Evolutionary conservation across 1,284 basidiomycete species (phyloP), one percentile per base, ranked within the genome.

Genomic region (Moesziomyces antarcticus): DNA sequence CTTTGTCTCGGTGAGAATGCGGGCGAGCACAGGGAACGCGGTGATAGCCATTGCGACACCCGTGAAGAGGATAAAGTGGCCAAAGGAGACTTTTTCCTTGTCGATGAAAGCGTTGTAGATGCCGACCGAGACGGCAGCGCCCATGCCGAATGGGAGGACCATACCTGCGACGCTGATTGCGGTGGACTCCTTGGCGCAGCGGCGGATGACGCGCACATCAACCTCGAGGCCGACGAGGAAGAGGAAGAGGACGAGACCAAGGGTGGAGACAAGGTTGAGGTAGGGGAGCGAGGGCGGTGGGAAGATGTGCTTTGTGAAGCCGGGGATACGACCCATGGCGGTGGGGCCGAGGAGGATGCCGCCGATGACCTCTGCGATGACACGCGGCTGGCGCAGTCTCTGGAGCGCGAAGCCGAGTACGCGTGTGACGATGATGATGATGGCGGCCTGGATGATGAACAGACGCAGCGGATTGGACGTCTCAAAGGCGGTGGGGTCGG

Each of bases 141-240:
- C 96, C 9, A 97, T 85, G 0, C 89, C 93, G 81, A 96, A 93
- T 0, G 93, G 93, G 3, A 95, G 69, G 18, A 90, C 63, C 82
- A 95, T 89, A 25, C 93, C 91, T 1, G 87, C 85, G 2, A 86
- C 65, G 0, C 89, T 89, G 80, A 91, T 89, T 30, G 85, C 73
- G 11, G 74, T 67, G 9, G 78, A 73, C 21, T 81, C 64, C 41
- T 79, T 78, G 46, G 63, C 70, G 64, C 71, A 73, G 33, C 74
- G 69, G 78, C 89, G 91, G 85, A 97, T 90, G 68, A 96, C 87
- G 6, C 86, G 86, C 0, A 89, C 86, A 76, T 97, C 95, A 64
- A 96, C 93, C 86, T 97, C 92, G 49, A 97, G 87, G 14, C 96
- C 96, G 47, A 98, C 91, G 56, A 97, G 89, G 81, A 93, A 92